Percentiles rank a stretch among this genome's conserved stretches.
phyloP scores from a whole-genome alignment of 2,329 filamentous ascomycete species.

The Arthroderma sp. region DNA sequence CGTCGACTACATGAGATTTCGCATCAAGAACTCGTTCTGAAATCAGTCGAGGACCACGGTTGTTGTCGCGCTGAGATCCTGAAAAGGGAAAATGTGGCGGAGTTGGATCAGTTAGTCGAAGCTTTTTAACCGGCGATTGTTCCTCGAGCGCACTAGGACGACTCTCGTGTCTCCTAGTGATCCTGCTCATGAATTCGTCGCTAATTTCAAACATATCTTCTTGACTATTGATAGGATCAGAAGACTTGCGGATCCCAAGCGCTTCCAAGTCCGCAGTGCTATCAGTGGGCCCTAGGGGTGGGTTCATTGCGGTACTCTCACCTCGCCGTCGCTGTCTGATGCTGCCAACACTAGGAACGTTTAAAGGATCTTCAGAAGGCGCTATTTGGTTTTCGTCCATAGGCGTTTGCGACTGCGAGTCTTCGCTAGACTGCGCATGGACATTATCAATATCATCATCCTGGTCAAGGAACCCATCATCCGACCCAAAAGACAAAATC shows the following conservation, averaged over 20 bases:
- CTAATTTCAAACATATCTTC: slow-evolving; percentile 24
- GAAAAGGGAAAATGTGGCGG: too few species aligned
- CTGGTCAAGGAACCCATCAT: slow-evolving; percentile 17
- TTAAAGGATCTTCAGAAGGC: not conserved
- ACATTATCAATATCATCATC: slow-evolving; percentile 17
- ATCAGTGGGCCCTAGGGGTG: not conserved
- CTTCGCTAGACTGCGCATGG: not conserved
- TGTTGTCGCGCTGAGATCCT: too few species aligned
- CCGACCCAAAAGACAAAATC: slow-evolving; percentile 36
- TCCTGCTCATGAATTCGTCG: slow-evolving; percentile 17
- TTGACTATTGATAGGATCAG: slow-evolving; percentile 13
- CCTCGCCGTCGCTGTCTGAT: too few species aligned
- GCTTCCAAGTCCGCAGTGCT: slow-evolving; percentile 13
- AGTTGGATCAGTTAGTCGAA: too few species aligned
- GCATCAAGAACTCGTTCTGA: too few species aligned
- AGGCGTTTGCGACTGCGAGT: not conserved
- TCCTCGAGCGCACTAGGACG: not conserved
- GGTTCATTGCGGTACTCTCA: not conserved
- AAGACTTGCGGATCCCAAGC: slow-evolving; percentile 17
- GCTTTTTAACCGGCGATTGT: too few species aligned
- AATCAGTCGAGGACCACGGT: too few species aligned
- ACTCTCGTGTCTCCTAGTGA: slow-evolving; percentile 6
- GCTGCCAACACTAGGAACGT: not conserved
- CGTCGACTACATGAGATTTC: too few species aligned
- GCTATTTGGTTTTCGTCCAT: not conserved